phyloP scores from a whole-genome alignment of 1,284 basidiomycete genomes.

The Cryptococcus sp. region DNA sequence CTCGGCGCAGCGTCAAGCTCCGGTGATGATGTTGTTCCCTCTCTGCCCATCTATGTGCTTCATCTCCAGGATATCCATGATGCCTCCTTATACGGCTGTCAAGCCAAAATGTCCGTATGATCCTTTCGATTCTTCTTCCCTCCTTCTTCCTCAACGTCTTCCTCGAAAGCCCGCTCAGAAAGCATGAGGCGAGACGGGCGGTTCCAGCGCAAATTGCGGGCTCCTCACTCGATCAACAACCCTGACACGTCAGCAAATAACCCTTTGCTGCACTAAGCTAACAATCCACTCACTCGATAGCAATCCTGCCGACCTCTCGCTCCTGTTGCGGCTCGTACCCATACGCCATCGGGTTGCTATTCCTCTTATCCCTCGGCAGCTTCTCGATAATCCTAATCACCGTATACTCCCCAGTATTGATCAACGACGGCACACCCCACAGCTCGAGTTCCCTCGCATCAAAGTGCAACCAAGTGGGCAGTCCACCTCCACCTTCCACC shows the following conservation, averaged over 20 bases:
- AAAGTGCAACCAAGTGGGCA: conserved; percentile 43
- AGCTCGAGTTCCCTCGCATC: conserved; percentile 42
- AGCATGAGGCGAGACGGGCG: conserved; percentile 27
- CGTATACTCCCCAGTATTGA: conserved; percentile 24
- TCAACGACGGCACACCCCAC: conserved; percentile 40
- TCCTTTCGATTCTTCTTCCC: background rate
- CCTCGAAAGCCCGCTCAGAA: no score
- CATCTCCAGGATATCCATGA: no score
- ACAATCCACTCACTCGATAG: conserved; percentile 33
- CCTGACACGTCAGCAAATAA: conserved; percentile 13
- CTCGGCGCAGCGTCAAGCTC: no score
- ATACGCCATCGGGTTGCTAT: conserved; percentile 34
- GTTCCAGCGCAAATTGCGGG: conserved; percentile 33
- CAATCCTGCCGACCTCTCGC: conserved; percentile 35
- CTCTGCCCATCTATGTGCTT: no score
- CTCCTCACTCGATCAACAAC: conserved; percentile 31
- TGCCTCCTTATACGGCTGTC: no score
- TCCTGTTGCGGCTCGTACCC: conserved; percentile 37
- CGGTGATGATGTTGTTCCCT: no score
- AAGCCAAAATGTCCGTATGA: background rate
- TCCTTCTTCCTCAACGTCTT: background rate
- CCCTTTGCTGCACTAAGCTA: background rate
- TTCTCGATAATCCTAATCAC: conserved; percentile 36
- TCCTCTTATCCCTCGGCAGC: conserved; percentile 32
- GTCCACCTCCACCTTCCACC: conserved; percentile 23